phyloP scores from a whole-genome alignment of 345 rosid species.

The Balakata baccata region DNA sequence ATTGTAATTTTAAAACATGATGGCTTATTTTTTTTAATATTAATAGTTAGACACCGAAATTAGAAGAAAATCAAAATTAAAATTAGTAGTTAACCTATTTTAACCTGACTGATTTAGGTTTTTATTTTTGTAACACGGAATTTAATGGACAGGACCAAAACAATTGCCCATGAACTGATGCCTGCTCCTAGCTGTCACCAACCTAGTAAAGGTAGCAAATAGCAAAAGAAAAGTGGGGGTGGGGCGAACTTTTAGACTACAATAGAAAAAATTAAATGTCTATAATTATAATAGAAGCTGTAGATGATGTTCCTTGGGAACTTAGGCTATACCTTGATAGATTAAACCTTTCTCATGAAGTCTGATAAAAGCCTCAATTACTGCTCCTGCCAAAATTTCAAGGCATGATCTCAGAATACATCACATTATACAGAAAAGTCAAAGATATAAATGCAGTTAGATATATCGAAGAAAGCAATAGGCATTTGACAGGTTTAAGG shows the following conservation, averaged over 20 bases:
- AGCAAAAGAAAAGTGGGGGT: background rate
- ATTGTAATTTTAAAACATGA: too few relatives aligned
- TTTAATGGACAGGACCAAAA: too few relatives aligned
- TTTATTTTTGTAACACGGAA: too few relatives aligned
- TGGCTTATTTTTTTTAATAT: too few relatives aligned
- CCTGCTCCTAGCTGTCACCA: background rate
- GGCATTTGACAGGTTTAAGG: background rate
- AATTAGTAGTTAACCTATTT: too few relatives aligned
- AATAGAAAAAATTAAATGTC: background rate
- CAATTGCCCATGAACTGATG: too few relatives aligned
- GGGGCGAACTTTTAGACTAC: background rate
- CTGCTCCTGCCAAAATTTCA: conserved; percentile 62
- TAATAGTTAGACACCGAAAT: too few relatives aligned
- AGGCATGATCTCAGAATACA: conserved; percentile 30
- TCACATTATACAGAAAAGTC: background rate
- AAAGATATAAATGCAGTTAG: conserved; percentile 3
- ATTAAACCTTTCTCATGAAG: conserved; percentile 95
- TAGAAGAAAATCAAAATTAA: too few relatives aligned
- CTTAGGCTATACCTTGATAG: conserved; percentile 61
- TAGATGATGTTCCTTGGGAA: conserved; percentile 8
- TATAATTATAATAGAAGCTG: background rate
- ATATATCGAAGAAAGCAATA: background rate
- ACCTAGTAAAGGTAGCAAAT: background rate
- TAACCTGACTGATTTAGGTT: too few relatives aligned
- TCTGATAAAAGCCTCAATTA: conserved; percentile 80